These are phyloP conservation scores for Boeremia lycopersici DNA, from an alignment of 2,329 filamentous ascomycete genomes.

Conservation along the genomic window DNA sequence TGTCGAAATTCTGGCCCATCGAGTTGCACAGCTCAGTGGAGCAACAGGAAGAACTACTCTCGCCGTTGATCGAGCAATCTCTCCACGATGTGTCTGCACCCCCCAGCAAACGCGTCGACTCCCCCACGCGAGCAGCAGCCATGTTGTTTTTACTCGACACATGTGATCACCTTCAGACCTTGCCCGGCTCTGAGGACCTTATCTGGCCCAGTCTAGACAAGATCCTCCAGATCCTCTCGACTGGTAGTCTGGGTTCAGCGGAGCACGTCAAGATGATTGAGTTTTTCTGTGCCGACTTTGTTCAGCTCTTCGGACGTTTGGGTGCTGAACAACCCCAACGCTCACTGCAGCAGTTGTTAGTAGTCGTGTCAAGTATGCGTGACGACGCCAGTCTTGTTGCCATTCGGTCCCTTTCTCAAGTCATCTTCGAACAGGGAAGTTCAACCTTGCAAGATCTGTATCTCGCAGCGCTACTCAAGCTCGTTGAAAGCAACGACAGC, in stretches of 20 bases:
- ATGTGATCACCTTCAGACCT: slow-evolving; percentile 30
- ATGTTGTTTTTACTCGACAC: slow-evolving; percentile 36
- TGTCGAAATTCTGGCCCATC: slow-evolving; percentile 40
- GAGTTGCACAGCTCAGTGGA: slow-evolving; percentile 33
- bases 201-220: slow-evolving; percentile 30
- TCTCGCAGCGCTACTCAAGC: slow-evolving; percentile 24
- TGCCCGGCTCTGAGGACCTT: slow-evolving; percentile 28
- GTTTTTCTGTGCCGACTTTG: slow-evolving; percentile 36
- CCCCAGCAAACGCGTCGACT: slow-evolving; percentile 23
- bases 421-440: slow-evolving; percentile 28
- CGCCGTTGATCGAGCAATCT: slow-evolving; percentile 37
- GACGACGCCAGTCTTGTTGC: slow-evolving; percentile 11
- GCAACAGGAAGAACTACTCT: slow-evolving; percentile 31
- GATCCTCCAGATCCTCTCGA: slow-evolving; percentile 29
- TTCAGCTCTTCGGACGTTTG: slow-evolving; percentile 31
- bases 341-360: slow-evolving; percentile 27
- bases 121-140: slow-evolving; percentile 28
- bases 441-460: slow-evolving; percentile 28
- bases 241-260: slow-evolving; percentile 15
- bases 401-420: slow-evolving; percentile 26
- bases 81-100: slow-evolving; percentile 26
- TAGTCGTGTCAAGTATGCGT: slow-evolving; percentile 23
- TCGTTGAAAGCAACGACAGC: slow-evolving; percentile 16
- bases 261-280: slow-evolving; percentile 29
- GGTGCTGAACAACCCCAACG: slow-evolving; percentile 21